A percentile compares a stretch with the other conserved stretches of the same genome.
Conservation (phyloP, 2,329 filamentous ascomycete genomes). For the Pyrenophora graminea region DNA sequence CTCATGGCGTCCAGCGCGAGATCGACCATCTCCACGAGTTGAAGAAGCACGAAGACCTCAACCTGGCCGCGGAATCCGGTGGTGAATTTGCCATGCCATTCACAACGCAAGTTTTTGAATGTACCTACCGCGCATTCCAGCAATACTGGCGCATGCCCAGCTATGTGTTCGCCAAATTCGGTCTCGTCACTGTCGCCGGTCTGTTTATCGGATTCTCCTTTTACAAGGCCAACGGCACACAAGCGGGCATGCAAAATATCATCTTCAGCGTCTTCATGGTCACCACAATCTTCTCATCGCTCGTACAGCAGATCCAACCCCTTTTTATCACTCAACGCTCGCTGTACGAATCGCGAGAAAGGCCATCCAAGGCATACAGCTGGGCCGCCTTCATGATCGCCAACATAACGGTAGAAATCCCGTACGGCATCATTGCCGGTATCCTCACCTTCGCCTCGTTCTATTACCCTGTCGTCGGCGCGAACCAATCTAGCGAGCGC, state of each 20-base stretch:
- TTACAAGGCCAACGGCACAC: slow-evolving; percentile 43
- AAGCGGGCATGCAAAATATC: slow-evolving; percentile 52
- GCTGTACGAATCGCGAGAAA: slow-evolving; percentile 64
- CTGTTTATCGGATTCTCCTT: slow-evolving; percentile 50
- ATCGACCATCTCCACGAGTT: slow-evolving; percentile 49
- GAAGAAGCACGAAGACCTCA: slow-evolving; percentile 31
- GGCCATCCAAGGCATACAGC: slow-evolving; percentile 71
- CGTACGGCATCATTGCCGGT: slow-evolving; percentile 66
- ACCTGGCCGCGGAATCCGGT: slow-evolving; percentile 39
- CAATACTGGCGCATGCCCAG: slow-evolving; percentile 53
- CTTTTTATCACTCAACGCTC: slow-evolving; percentile 62
- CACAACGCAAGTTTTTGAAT: slow-evolving; percentile 37
- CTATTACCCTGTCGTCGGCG: slow-evolving; percentile 62
- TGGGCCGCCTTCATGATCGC: slow-evolving; percentile 75
- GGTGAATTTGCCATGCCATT: slow-evolving; percentile 53
- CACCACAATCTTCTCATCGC: slow-evolving; percentile 48
- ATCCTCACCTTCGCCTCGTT: slow-evolving; percentile 67
- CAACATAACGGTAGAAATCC: slow-evolving; percentile 73
- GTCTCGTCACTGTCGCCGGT: slow-evolving; percentile 31
- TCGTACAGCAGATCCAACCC: slow-evolving; percentile 64
- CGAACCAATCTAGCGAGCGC: slow-evolving; percentile 54
- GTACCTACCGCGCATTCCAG: slow-evolving; percentile 50
- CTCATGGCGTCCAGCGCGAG: slow-evolving; percentile 38
- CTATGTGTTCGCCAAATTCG: slow-evolving; percentile 47
- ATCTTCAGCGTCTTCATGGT: slow-evolving; percentile 59